Conservation (phyloP, 108 stramenopile genomes). For the Chaetoceros muelleri region DNA sequence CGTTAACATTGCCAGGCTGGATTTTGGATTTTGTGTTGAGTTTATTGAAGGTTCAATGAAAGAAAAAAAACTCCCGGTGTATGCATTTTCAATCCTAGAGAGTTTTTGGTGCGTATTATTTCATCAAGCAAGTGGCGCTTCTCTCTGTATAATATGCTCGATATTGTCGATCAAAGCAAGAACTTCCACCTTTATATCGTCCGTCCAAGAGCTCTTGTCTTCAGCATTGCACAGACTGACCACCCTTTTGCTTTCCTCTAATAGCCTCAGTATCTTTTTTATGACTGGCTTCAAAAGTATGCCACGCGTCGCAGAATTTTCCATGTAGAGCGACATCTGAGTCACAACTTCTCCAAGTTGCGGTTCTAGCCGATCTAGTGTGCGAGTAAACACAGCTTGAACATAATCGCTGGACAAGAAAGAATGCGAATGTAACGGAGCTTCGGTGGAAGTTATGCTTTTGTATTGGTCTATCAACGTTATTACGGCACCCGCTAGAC, state of each 20-base stretch:
- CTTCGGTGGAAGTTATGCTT: constrained; percentile 6
- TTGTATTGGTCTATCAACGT: constrained; percentile 31
- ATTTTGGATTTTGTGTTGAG: no score
- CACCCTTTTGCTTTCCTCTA: constrained; percentile 45
- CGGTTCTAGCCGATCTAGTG: constrained; percentile 32
- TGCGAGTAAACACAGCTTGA: constrained; percentile 27
- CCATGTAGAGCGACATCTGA: constrained; percentile 73
- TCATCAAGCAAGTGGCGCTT: no score
- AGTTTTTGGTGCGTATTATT: no score
- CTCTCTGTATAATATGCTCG: constrained; percentile 25
- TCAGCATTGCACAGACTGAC: constrained; percentile 26
- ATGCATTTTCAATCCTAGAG: no score
- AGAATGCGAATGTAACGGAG: constrained; percentile 16
- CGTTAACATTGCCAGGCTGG: no score
- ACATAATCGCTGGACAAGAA: constrained; percentile 44
- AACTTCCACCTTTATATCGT: constrained; percentile 22
- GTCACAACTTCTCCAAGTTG: constrained; percentile 33
- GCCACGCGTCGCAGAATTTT: constrained; percentile 66
- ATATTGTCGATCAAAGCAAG: constrained; percentile 15
- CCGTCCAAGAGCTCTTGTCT: constrained; percentile 52
- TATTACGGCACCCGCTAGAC: constrained; percentile 43
- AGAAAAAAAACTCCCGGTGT: no score
- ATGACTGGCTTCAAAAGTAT: constrained; percentile 77
- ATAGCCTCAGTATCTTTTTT: constrained; percentile 50
- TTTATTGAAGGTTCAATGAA: no score